Percentiles rank a stretch among this genome's conserved stretches.
phyloP scores from a whole-genome alignment of 257 asterid species.

The Capsicum rhomboideum region DNA sequence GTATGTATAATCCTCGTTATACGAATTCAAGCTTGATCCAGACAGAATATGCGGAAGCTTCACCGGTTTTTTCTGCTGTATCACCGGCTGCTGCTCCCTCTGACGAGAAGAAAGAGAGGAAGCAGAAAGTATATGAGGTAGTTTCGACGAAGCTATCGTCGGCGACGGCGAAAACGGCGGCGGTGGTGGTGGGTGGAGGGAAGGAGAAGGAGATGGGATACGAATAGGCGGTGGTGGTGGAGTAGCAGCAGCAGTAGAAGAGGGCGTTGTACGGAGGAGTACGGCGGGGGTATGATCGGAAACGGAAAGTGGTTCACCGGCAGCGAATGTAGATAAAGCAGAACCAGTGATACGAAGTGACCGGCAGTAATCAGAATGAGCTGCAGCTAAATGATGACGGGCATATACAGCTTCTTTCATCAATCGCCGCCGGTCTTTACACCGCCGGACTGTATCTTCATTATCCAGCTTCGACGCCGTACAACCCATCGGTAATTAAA shows the following conservation, averaged over 20 bases:
- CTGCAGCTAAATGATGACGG: slow-evolving; percentile 94
- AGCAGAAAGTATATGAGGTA: slow-evolving; percentile 33
- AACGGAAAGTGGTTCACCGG: slow-evolving; percentile 81
- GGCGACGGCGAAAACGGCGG: slow-evolving; percentile 32
- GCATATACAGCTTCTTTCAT: slow-evolving; percentile 83
- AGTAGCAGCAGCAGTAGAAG: slow-evolving; percentile 13
- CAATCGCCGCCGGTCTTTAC: slow-evolving; percentile 97
- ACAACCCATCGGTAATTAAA: slow-evolving; percentile 60
- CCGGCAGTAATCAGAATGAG: slow-evolving; percentile 95
- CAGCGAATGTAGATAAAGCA: slow-evolving; percentile 74
- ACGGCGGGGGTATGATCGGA: slow-evolving; percentile 84
- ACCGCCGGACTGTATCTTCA: slow-evolving; percentile 95
- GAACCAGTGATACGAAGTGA: slow-evolving; percentile 78
- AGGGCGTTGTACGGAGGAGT: slow-evolving; percentile 47
- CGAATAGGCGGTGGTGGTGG: slow-evolving; percentile 9
- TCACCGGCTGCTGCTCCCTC: slow-evolving; percentile 14
- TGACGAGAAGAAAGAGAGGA: slow-evolving; percentile 7
- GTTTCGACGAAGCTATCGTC: slow-evolving; percentile 22
- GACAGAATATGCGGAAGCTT: slow-evolving; percentile 88
- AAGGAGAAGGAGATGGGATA: slow-evolving; percentile 34
- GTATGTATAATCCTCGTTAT: slow-evolving; percentile 32
- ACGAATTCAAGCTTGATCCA: slow-evolving; percentile 56
- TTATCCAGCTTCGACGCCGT: slow-evolving; percentile 88
- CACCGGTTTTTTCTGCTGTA: slow-evolving; percentile 39
- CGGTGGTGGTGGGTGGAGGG: slow-evolving; percentile 29